Base-by-base conservation (phyloP, 306 rosid species). In the Prinsepia uniflora region DNA sequence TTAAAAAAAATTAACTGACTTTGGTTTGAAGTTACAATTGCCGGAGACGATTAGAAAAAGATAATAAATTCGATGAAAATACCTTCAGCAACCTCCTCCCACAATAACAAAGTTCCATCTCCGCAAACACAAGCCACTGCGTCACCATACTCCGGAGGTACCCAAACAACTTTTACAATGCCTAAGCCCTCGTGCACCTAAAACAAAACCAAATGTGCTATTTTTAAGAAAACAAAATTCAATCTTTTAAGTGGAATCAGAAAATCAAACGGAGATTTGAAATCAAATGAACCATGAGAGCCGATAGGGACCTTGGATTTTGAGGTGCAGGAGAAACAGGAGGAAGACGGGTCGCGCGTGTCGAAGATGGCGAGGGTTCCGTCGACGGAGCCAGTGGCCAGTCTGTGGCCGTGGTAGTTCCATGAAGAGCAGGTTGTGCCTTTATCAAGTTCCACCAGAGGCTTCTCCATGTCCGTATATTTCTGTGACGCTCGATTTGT, bases 61-160 rank as follows among this genome's bases (percentile, higher is more conserved):
- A 39, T 39, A 1, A 61, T n/a, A 61, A 22, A 63, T 39, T 46
- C 12, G 65, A 48, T 6, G 24, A 61, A 53, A 63, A 45, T 79
- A 93, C 99, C 99, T 87, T 89, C 87, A 2, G 63, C 89, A 68
- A 77, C 83, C 79, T 94, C 99, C 81, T 94, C 99, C 84, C 76
- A 86, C 81, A 94, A 20, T 19, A 86, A 83, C 18, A 88, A 68
- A 67, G 84, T 73, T 64, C 99, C 97, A 81, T 94, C 90, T 0
- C 62, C 68, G 7, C 79, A 86, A 58, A 89, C 76, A 74, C 96
- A 94, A 1, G 96, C 96, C 64, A 89, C 86, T 15, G 96, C 94
- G 69, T 94, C 96, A 14, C 97, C 99, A 67, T 82, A 83, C 61
- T 86, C 90, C 19, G 96, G 92, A 46, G 96, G 96, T 70, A 85